Evolutionary conservation across 1,139 yeast genomes (phyloP).

Genomic region (Zygosaccharomyces pseudobailii): DNA sequence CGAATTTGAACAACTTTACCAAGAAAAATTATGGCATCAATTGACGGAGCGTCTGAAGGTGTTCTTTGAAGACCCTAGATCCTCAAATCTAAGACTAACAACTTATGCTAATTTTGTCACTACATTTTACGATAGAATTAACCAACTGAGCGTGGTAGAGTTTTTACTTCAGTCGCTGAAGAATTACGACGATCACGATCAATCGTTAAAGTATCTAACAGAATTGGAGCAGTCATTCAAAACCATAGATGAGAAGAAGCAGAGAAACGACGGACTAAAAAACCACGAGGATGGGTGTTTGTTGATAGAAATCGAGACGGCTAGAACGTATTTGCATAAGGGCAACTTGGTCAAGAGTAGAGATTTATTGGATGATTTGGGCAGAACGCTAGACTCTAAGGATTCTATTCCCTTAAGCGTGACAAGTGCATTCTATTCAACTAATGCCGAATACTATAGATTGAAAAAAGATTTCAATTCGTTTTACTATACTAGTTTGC

Average conservation of each 20-base stretch:
- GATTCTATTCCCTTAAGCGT: conserved; percentile 65
- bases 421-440: conserved; percentile 77
- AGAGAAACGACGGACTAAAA: conserved; percentile 33
- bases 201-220: conserved; percentile 53
- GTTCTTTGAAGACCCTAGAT: conserved; percentile 51
- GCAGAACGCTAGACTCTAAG: conserved; percentile 52
- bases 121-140: conserved; percentile 64
- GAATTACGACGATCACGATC: conserved; percentile 43
- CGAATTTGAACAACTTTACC: conserved; percentile 80
- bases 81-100: conserved; percentile 53
- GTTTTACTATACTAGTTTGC: conserved; percentile 64
- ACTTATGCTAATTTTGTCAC: conserved; percentile 69
- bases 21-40: conserved; percentile 77
- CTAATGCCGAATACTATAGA: conserved; percentile 74
- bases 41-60: conserved; percentile 64
- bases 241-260: conserved; percentile 36
- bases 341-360: conserved; percentile 62
- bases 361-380: conserved; percentile 59
- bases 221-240: conserved; percentile 44
- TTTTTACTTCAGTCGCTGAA: conserved; percentile 60
- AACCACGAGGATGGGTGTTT: conserved; percentile 42
- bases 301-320: conserved; percentile 71
- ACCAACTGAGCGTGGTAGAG: conserved; percentile 72
- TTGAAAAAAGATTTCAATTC: conserved; percentile 70
- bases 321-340: conserved; percentile 60